Base-by-base conservation (phyloP, 352 stramenopile species). In the Pythium dissimile region DNA sequence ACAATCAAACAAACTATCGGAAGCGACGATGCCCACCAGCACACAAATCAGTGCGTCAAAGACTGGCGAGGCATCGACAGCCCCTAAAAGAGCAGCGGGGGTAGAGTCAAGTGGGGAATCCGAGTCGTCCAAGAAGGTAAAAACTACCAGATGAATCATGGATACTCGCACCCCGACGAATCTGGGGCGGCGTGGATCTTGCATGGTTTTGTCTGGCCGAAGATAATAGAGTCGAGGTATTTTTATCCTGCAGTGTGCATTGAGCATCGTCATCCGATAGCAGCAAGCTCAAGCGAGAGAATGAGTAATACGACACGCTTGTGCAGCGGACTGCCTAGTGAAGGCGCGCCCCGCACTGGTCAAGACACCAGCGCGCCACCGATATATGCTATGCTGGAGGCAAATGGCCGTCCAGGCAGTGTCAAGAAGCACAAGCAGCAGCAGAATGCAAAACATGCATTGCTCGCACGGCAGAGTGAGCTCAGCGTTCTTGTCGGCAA, bases 401-500 rank as follows among this genome's bases (percentile, higher is more conserved):
- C 11, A n/a, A 51, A 16, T 9, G 21, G 49, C 27, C 47, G 45
- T 13, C 41, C 47, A 16, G 54, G 54, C 3, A 64, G 49, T 27
- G 42, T 59, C 15, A 63, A 69, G 54, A 63, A 69, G 24, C 54
- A 63, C 7, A 69, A 69, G 34, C 61, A 69, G 47, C 23, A 72
- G 41, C 67, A 65, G 27, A 85, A 86, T 55, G 49, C 61, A 2
- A 76, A 76, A 31, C 76, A 86, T 26, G 64, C 54, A 32, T 41
- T 70, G 21, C n/a, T 45, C 3, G 56, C 72, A 18, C 68, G 64
- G 21, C 66, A 86, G 27, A 65, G 34, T 8, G 71, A 73, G 20
- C 54, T 88, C 4, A 84, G 72, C 39, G 52, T 68, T 21, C 46
- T 68, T 48, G 76, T 89, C n/a, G 69, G 73, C 7, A 78, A 75